Evolutionary conservation across 1,284 basidiomycete species (phyloP).

Genomic region (Ceratobasidium sp.): DNA sequence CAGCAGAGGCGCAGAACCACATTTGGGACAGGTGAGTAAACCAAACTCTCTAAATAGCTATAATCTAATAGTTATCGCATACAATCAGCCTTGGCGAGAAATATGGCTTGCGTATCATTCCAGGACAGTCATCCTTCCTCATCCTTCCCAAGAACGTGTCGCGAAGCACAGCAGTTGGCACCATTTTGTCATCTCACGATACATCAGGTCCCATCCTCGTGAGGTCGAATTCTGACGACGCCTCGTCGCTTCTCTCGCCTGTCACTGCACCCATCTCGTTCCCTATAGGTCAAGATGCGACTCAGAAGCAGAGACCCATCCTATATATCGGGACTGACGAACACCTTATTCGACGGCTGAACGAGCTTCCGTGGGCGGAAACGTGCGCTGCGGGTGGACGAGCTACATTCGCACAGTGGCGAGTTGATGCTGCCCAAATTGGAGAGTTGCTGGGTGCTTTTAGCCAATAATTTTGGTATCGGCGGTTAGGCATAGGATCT

Average conservation of each 20-base stretch:
- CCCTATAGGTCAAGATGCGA: conserved; percentile 16
- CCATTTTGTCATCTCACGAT: conserved; percentile 55
- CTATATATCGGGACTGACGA: conserved; percentile 75
- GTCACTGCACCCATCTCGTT: conserved; percentile 48
- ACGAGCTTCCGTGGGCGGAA: conserved; percentile 73
- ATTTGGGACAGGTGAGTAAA: conserved; percentile 73
- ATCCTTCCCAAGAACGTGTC: conserved; percentile 85
- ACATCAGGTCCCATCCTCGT: conserved; percentile 48
- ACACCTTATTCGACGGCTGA: conserved; percentile 72
- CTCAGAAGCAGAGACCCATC: conserved; percentile 49
- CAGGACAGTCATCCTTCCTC: conserved; percentile 77
- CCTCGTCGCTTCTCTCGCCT: conserved; percentile 62
- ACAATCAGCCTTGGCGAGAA: conserved; percentile 72
- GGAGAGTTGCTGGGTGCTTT: conserved; percentile 9
- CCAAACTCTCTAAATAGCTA: background rate
- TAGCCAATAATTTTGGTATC: background rate
- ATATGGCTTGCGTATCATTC: conserved; percentile 80
- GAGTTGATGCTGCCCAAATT: conserved; percentile 4
- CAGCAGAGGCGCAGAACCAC: conserved; percentile 89
- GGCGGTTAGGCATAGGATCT: too few relatives aligned
- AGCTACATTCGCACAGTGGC: conserved; percentile 14
- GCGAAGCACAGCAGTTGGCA: conserved; percentile 77
- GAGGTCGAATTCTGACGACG: conserved; percentile 49
- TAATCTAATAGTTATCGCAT: conserved; percentile 28
- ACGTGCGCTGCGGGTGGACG: conserved; percentile 53